phyloP scores from a whole-genome alignment of 2,329 filamentous ascomycete genomes.

The Tolypocladium tundrense region DNA sequence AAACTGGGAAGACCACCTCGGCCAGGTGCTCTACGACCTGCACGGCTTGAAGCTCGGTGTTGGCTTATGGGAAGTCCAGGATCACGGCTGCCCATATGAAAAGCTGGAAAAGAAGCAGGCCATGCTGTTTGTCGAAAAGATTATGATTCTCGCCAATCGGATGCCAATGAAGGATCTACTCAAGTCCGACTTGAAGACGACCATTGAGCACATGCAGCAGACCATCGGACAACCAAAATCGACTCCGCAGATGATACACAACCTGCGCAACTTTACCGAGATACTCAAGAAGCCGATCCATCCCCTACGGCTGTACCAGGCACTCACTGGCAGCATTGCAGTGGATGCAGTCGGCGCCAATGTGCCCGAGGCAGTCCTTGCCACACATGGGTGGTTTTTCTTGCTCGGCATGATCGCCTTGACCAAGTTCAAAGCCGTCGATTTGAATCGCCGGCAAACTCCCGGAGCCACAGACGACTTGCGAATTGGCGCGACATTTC shows the following conservation, averaged over 20 bases:
- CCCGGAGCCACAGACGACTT: conserved; percentile 76
- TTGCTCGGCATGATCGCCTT: conserved; percentile 80
- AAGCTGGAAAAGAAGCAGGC: conserved; percentile 73
- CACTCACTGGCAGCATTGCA: conserved; percentile 67
- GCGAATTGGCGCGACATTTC: conserved; percentile 68
- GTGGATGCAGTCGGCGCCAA: conserved; percentile 63
- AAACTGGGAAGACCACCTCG: conserved; percentile 77
- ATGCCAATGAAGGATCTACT: conserved; percentile 85
- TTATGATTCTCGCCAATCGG: conserved; percentile 69
- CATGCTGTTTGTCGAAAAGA: conserved; percentile 70
- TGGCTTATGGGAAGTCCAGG: conserved; percentile 54
- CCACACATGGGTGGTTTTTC: conserved; percentile 84
- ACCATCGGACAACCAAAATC: conserved; percentile 72
- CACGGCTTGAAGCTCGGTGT: conserved; percentile 70
- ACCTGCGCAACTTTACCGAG: conserved; percentile 70
- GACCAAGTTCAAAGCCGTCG: conserved; percentile 67
- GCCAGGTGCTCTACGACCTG: conserved; percentile 74
- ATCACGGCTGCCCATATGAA: conserved; percentile 72
- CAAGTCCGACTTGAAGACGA: conserved; percentile 81
- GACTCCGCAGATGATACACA: conserved; percentile 73
- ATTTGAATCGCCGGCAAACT: conserved; percentile 62
- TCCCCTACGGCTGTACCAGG: conserved; percentile 67
- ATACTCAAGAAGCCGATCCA: conserved; percentile 79
- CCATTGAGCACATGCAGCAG: conserved; percentile 88
- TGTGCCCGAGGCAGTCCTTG: conserved; percentile 58